These are phyloP conservation scores for Davidsoniella virescens DNA, from an alignment of 2,329 filamentous ascomycete species.

Conservation along the genomic window DNA sequence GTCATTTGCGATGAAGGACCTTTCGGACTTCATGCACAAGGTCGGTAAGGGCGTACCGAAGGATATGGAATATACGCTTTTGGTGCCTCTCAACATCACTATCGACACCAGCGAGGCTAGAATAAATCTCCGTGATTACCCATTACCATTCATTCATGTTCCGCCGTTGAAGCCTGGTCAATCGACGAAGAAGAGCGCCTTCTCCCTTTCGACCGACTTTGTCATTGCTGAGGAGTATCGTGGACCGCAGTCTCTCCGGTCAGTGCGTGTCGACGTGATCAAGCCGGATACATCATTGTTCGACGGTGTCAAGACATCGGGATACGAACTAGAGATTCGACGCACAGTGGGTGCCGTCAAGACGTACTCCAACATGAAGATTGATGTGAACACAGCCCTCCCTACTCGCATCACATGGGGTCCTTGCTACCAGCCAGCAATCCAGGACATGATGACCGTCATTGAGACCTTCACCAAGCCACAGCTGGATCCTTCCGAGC, in stretches of 20 bases:
- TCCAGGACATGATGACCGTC: conserved; percentile 99
- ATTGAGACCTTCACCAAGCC: conserved; percentile 96
- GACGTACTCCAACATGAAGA: conserved; percentile 79
- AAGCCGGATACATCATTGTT: conserved; percentile 33
- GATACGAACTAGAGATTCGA: conserved; percentile 72
- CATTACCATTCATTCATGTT: conserved; percentile 78
- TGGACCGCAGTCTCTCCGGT: conserved; percentile 60
- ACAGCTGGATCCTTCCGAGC: conserved; percentile 80
- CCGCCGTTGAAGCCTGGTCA: conserved; percentile 68
- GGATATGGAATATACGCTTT: conserved; percentile 76
- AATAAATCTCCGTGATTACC: conserved; percentile 81
- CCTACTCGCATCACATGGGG: conserved; percentile 95
- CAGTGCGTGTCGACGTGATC: conserved; percentile 70
- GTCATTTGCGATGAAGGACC: conserved; percentile 67
- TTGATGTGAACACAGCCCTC: conserved; percentile 85
- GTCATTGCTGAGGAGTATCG: conserved; percentile 90
- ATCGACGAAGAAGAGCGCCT: conserved; percentile 60
- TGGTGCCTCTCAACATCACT: conserved; percentile 79
- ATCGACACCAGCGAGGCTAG: conserved; percentile 82
- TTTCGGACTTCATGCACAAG: conserved; percentile 68
- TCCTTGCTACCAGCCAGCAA: conserved; percentile 90
- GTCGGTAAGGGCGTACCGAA: conserved; percentile 95
- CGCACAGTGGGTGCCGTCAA: conserved; percentile 91
- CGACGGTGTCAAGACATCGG: conserved; percentile 21
- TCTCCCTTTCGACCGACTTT: conserved; percentile 78